Base-by-base conservation (phyloP, 2,329 filamentous ascomycete genomes). In the Sarocladium kiliense region DNA sequence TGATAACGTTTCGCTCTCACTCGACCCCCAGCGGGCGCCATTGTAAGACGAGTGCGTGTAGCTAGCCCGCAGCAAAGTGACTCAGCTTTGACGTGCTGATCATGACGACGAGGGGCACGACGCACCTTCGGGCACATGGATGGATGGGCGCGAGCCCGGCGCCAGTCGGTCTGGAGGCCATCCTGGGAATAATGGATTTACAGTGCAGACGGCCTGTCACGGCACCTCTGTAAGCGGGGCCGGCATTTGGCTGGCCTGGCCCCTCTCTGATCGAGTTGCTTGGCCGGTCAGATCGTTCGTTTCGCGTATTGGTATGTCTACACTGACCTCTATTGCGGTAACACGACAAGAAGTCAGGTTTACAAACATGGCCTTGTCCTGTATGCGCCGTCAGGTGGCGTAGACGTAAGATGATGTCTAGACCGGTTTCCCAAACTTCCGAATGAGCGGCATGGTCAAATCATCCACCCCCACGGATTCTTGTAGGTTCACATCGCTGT, bases 171-270 rank as follows among this genome's bases (percentile, higher is more conserved):
- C 41, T 45, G 12, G n/a, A 25, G 6, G 18, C 16, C 9, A 34
- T 4, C 9, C 47, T 10, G 47, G 19, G 26, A 34, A 21, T 51
- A 19, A 34, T 12, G 25, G 44, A 12, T 47, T 39, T 16, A 16
- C 16, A n/a, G 36, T 19, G 21, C 18, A 12, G 18, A 9, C 32
- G 30, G 50, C 32, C 32, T 53, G 23, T 53, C 50, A 34, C 50
- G 50, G 50, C 50, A 53, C 25, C 32, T 25, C 21, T 25, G n/a
- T 7, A n/a, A 53, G 50, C 50, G 50, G 50, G 50, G 50, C 50
- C 50, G 50, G 50, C 50, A 53, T 21, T 53, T 41, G 34, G 32
- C 4, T 44, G 41, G 23, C n/a, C 21, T 44, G 7, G 21, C 11
- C 14, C 6, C 21, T 16, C 36, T n/a, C 36, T 14, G 11, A 5